Evolutionary conservation across 495 filamentous ascomycete species (phyloP), one percentile per base, ranked within the genome.

Genomic region (Terfezia claveryi): DNA sequence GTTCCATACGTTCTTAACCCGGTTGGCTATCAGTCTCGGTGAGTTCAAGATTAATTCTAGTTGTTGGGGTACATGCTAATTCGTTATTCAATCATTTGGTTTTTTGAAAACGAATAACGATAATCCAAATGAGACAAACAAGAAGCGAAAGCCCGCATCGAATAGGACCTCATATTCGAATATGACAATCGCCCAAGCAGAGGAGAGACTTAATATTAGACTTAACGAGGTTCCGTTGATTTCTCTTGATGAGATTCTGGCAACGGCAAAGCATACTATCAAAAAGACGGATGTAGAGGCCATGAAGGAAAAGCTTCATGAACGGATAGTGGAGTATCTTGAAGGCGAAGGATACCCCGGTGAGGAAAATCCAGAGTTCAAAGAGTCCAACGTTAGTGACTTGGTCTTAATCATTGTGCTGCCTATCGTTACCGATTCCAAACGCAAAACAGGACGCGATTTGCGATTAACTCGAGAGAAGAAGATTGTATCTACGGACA

Each of bases 391-490:
- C 49, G 52, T 57, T 36, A 57, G 50, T 49, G 49, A 53, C 16
- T 27, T 58, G 17, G 46, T 58, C 16, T 14, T 46, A 14, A 46
- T 51, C 37, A 58, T 49, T 11, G 37, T 56, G 3, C 46, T 32
- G 36, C 37, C 49, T 16, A 51, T 58, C 41, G 41, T 46, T 46
- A 37, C 11, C 50, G 41, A 14, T 55, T 55, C 51, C 37, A 51
- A 36, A 52, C 53, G n/a, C 8, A 41, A 58, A 49, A 55, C 56
- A 37, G 54, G 53, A 55, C 23, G 53, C 27, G 37, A 58, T n/a
- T 36, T 55, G 32, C 49, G 53, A 55, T 52, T 58, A 44, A 53
- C 49, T 17, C 54, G 57, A 49, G 57, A 58, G 52, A 56, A 56
- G 36, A 53, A 56, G 54, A 55, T 58, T 27, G 54, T 49, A 23